Conservation (phyloP, 2,329 filamentous ascomycete genomes). For the Pseudocercospora cruenta region DNA sequence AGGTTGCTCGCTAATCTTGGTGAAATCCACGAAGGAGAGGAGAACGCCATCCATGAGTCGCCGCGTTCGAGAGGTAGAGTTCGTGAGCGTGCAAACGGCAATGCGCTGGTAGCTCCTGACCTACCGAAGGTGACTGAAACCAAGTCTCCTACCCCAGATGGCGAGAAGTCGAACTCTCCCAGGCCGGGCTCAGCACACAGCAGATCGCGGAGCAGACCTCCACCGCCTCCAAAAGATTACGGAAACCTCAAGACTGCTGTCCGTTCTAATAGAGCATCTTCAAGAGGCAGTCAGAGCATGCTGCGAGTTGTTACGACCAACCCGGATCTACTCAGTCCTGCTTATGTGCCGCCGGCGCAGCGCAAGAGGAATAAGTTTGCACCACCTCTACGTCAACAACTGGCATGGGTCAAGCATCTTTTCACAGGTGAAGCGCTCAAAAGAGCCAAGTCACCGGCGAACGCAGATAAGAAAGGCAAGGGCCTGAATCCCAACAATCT, state of each 20-base stretch:
- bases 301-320: constrained; percentile 79
- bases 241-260: constrained; percentile 54
- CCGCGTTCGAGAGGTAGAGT: constrained; percentile 75
- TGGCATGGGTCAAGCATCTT: constrained; percentile 72
- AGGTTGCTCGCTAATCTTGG: constrained; percentile 77
- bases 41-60: constrained; percentile 54
- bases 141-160: constrained; percentile 46
- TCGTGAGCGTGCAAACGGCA: constrained; percentile 62
- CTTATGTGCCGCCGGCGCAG: constrained; percentile 51
- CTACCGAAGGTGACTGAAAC: constrained; percentile 76
- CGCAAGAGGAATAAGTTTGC: constrained; percentile 60
- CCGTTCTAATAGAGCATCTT: constrained; percentile 51
- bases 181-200: constrained; percentile 57
- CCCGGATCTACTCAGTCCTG: constrained; percentile 59
- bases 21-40: constrained; percentile 76
- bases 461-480: constrained; percentile 25
- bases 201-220: constrained; percentile 75
- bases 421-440: constrained; percentile 67
- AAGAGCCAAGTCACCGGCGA: constrained; percentile 60
- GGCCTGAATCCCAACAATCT: constrained; percentile 22
- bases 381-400: constrained; percentile 67
- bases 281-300: constrained; percentile 69
- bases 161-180: constrained; percentile 54
- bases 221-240: constrained; percentile 83
- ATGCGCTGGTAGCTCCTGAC: constrained; percentile 62